phyloP scores from a whole-genome alignment of 2,329 filamentous ascomycete species.

The Pleoardoris graminearum region DNA sequence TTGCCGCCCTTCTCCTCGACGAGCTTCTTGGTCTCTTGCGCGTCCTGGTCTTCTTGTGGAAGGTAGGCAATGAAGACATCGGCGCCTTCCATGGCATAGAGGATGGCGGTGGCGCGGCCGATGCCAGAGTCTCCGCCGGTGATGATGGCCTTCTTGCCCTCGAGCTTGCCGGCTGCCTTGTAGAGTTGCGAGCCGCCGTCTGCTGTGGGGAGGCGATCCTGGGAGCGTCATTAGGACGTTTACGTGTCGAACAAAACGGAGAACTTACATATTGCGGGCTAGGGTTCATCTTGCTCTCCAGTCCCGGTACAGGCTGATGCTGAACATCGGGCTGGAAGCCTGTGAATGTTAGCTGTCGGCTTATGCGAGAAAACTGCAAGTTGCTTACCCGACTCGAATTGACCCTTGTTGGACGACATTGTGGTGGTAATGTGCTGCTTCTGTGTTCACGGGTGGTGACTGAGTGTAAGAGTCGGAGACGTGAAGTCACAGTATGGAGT shows the following conservation, averaged over 20 bases:
- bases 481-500: neutral
- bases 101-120: constrained; percentile 72
- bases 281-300: constrained; percentile 59
- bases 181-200: constrained; percentile 72
- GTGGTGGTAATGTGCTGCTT: constrained; percentile 15
- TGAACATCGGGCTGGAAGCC: constrained; percentile 37
- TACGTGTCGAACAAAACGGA: too few species aligned
- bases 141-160: constrained; percentile 75
- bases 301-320: constrained; percentile 57
- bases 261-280: too few species aligned
- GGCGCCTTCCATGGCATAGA: constrained; percentile 82
- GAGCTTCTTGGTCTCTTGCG: constrained; percentile 70
- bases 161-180: constrained; percentile 73
- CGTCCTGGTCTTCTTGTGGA: constrained; percentile 75
- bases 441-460: neutral
- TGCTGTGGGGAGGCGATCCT: constrained; percentile 67
- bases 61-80: constrained; percentile 74
- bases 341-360: neutral
- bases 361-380: neutral
- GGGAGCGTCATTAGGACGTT: too few species aligned
- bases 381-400: constrained; percentile 41
- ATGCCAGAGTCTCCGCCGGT: constrained; percentile 82
- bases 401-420: constrained; percentile 35
- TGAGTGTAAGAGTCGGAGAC: neutral
- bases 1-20: constrained; percentile 70